These are phyloP conservation scores for Monoraphidium neglectum DNA, from an alignment of 139 green algal species.

Conservation along the genomic window DNA sequence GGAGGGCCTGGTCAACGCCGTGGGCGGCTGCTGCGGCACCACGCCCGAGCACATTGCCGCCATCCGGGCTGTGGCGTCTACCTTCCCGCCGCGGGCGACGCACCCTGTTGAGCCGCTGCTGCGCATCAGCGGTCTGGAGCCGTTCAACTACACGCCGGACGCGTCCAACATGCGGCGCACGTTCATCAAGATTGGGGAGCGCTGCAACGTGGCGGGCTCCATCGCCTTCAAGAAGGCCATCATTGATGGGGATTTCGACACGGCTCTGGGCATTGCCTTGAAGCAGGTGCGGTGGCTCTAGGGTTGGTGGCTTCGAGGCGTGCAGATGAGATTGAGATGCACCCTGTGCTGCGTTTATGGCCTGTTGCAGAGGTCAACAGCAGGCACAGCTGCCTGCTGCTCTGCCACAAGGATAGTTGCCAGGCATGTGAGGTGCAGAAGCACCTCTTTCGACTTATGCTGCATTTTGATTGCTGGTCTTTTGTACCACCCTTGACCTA, in stretches of 20 bases:
- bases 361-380: slow-evolving; percentile 13
- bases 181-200: slow-evolving; percentile 97
- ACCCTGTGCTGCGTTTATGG: not conserved
- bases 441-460: no score
- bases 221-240: slow-evolving; percentile 98
- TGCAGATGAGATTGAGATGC: not conserved
- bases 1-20: slow-evolving; percentile 87
- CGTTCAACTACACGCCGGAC: slow-evolving; percentile 90
- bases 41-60: slow-evolving; percentile 90
- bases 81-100: slow-evolving; percentile 68
- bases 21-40: slow-evolving; percentile 96
- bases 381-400: no score
- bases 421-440: no score
- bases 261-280: slow-evolving; percentile 88
- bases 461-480: no score
- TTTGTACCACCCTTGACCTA: no score
- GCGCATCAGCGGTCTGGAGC: slow-evolving; percentile 94
- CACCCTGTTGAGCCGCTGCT: slow-evolving; percentile 72
- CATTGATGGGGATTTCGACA: slow-evolving; percentile 94
- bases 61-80: slow-evolving; percentile 68
- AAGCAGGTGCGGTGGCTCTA: slow-evolving; percentile 85
- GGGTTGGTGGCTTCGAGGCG: not conserved
- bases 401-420: no score
- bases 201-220: slow-evolving; percentile 97
- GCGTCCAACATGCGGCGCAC: slow-evolving; percentile 74